Percentiles rank a stretch among this genome's conserved stretches.
phyloP scores from a whole-genome alignment of 2,329 filamentous ascomycete genomes.

The Chrysoporthe puriensis region DNA sequence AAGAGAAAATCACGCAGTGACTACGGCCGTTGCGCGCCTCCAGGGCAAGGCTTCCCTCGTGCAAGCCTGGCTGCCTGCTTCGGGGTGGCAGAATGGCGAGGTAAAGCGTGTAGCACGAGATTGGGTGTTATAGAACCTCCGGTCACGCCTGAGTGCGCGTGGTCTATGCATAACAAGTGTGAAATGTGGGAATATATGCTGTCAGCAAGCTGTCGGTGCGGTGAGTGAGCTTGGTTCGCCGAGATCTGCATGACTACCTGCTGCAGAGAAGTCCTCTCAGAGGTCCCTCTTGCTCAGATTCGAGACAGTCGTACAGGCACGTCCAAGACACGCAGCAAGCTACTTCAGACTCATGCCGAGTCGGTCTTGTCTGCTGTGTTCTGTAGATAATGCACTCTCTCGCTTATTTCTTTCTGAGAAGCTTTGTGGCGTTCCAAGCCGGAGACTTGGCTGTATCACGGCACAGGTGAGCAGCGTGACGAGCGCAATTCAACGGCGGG shows the following conservation, averaged over 20 bases:
- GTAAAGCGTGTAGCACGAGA: not conserved
- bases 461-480: not conserved
- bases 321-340: constrained; percentile 13
- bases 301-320: constrained; percentile 3
- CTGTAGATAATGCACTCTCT: not conserved
- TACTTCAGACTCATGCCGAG: constrained; percentile 6
- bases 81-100: not conserved
- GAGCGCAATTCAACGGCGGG: not conserved
- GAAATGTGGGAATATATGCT: not conserved
- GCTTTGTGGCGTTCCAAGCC: constrained; percentile 5
- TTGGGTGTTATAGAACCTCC: not conserved
- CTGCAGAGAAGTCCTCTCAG: not conserved
- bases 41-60: not conserved
- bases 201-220: not conserved
- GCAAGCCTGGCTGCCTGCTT: not conserved
- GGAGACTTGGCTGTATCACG: not conserved
- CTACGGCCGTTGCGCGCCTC: not conserved
- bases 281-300: not conserved
- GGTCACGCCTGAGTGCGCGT: not conserved
- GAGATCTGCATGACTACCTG: too few relatives aligned
- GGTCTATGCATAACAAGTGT: not conserved
- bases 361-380: constrained; percentile 19
- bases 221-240: too few relatives aligned
- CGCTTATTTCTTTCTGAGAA: constrained; percentile 13
- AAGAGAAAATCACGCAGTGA: not conserved